These are phyloP conservation scores for Trametes pubescens DNA, from an alignment of 1,284 basidiomycete species.

Conservation along the genomic window DNA sequence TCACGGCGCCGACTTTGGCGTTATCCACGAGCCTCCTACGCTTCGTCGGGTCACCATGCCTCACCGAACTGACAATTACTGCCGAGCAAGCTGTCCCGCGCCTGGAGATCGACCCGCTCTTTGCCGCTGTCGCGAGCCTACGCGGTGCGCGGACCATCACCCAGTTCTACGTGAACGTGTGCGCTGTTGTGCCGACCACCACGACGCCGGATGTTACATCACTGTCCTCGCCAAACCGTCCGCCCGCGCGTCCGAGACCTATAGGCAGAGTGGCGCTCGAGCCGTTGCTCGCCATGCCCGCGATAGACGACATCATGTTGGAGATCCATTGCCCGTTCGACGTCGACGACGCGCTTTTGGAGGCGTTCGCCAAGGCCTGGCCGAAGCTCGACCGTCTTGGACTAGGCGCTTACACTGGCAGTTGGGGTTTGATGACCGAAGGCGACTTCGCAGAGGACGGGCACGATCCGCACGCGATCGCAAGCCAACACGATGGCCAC, in stretches of 20 bases:
- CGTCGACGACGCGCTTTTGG: constrained; percentile 10
- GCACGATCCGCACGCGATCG: background rate
- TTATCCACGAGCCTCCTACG: constrained; percentile 3
- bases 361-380: constrained; percentile 1
- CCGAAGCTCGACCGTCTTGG: constrained; percentile 2
- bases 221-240: background rate
- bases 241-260: background rate
- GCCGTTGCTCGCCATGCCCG: constrained; percentile 2
- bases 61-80: background rate
- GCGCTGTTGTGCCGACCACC: background rate
- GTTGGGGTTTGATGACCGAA: background rate
- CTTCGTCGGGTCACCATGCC: background rate
- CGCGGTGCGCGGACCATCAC: background rate
- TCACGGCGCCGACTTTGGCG: constrained; percentile 1
- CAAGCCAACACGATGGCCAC: background rate
- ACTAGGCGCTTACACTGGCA: too few relatives aligned
- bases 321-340: constrained; percentile 18
- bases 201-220: background rate
- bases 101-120: background rate
- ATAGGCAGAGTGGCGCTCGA: background rate
- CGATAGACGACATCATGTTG: constrained; percentile 2
- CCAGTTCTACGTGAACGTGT: background rate
- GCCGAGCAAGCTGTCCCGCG: background rate
- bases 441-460: background rate
- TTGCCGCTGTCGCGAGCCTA: background rate